phyloP scores from a whole-genome alignment of 495 filamentous ascomycete genomes.

The Aspergillus nidulans region DNA sequence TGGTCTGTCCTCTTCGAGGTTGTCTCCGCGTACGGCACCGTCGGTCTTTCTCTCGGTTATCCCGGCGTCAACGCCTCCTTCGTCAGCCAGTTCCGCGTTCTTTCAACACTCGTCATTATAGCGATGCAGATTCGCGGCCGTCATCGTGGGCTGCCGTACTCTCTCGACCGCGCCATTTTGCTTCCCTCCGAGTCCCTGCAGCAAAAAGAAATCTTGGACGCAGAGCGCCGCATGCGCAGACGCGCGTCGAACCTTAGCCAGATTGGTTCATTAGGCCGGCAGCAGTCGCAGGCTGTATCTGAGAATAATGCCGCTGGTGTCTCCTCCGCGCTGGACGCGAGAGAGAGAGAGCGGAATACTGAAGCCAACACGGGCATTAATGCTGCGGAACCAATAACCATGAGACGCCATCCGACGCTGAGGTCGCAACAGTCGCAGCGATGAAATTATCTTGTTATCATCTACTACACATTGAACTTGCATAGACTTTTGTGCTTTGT shows the following conservation, averaged over 20 bases:
- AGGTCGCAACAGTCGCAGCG: slow-evolving; percentile 18
- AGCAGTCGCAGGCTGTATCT: slow-evolving; percentile 22
- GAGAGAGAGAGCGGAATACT: slow-evolving; percentile 19
- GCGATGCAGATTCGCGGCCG: slow-evolving; percentile 91
- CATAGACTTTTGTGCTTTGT: too few species aligned
- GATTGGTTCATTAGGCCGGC: slow-evolving; percentile 24
- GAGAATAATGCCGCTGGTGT: slow-evolving; percentile 16
- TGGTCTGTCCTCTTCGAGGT: slow-evolving; percentile 87
- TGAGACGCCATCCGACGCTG: slow-evolving; percentile 30
- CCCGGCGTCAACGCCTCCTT: slow-evolving; percentile 70
- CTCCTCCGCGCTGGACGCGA: slow-evolving; percentile 27
- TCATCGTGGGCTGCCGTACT: slow-evolving; percentile 87
- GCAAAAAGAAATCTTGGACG: slow-evolving; percentile 60
- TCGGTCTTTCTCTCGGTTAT: slow-evolving; percentile 85
- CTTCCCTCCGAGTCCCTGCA: slow-evolving; percentile 75
- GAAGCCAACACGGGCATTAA: neutral
- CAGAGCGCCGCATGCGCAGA: slow-evolving; percentile 50
- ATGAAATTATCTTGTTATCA: neutral
- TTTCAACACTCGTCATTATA: slow-evolving; percentile 89
- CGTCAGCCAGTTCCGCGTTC: slow-evolving; percentile 66
- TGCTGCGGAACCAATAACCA: slow-evolving; percentile 3
- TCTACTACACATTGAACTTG: too few species aligned
- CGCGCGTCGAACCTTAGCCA: slow-evolving; percentile 51
- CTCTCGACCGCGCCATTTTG: slow-evolving; percentile 84
- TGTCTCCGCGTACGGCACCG: slow-evolving; percentile 90